phyloP scores from a whole-genome alignment of 2,329 filamentous ascomycete species.

The Diaporthe eres region DNA sequence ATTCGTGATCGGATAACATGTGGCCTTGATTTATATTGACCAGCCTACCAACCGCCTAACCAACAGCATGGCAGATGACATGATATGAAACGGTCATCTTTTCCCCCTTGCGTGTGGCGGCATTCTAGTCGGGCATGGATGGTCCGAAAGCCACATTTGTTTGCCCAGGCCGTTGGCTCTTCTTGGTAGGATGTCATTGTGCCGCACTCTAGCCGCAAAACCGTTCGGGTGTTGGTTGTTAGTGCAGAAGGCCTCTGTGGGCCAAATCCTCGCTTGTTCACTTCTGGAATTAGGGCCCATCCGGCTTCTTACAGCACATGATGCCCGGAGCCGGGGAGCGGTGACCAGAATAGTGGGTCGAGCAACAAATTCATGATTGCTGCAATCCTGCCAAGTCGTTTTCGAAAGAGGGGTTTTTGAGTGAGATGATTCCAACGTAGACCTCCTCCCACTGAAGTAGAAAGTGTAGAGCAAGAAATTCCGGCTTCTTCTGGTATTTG shows the following conservation, averaged over 20 bases:
- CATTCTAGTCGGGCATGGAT: not conserved
- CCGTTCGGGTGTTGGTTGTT: not conserved
- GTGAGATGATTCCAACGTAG: not conserved
- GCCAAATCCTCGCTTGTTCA: not conserved
- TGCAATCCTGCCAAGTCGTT: not conserved
- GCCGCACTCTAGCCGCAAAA: not conserved
- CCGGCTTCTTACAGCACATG: not conserved
- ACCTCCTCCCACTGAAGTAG: not conserved
- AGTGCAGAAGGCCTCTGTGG: not conserved
- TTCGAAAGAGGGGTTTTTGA: not conserved
- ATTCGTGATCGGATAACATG: constrained; percentile 1
- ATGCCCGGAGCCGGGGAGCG: not conserved
- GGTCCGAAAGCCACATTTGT: not conserved
- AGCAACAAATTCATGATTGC: not conserved
- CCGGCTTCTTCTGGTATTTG: not conserved
- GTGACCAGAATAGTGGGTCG: not conserved
- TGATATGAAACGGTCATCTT: not conserved
- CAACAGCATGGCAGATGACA: not conserved
- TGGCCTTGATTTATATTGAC: not conserved
- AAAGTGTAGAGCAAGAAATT: not conserved
- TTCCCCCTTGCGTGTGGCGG: not conserved
- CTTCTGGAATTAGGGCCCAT: not conserved
- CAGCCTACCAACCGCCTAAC: not conserved
- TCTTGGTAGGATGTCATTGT: not conserved
- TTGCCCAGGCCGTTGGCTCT: not conserved